Evolutionary conservation across 176 grass and related monocot species (phyloP), one percentile per base, ranked within the genome.

Genomic region (Saccharum officinarum): DNA sequence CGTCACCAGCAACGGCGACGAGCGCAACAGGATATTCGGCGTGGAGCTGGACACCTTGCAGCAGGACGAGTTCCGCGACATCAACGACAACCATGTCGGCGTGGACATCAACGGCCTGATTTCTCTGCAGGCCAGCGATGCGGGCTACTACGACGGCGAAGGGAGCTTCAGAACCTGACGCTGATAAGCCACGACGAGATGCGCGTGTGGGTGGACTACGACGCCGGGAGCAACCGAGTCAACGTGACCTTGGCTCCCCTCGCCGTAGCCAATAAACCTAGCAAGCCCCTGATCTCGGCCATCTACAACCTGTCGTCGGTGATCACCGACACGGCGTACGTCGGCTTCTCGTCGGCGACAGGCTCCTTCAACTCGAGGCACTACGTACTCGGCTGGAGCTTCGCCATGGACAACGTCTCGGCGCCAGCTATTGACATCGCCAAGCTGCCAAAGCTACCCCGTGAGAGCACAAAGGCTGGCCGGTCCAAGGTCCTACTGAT

Each of bases 371-470:
- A 73, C 76, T 63, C 76, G 0, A 26, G 76, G 38, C 88, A 93
- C 76, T 95, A 88, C 1, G 18, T 92, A 14, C 82, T 95, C 20
- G 90, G 90, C 1, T 95, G 86, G 90, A 95, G 90, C 80, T 84
- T 92, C 7, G 89, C 81, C 50, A 79, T 92, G 57, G 87, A 88
- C 47, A 90, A 57, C 20, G 54, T n/a, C 57, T 4, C 68, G 8
- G 90, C 93, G 20, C 86, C 79, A 34, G 26, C 63, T 2, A 85
- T 93, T 14, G 73, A 87, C 94, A 72, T 82, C 7, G 47, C 79
- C 31, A 83, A 89, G 69, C 38, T 92, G 57, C 86, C 90, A 18
- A 79, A 30, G 57, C 18, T 79, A 23, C 76, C 76, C 6, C 55
- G 37, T 26, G 76, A 63, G 7, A 14, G 37, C 12, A 16, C 76